Percentiles rank a stretch among this genome's conserved stretches.
Evolutionary conservation across 139 green algal species (phyloP).

Genomic region (Limnomonas spitsbergensis): DNA sequence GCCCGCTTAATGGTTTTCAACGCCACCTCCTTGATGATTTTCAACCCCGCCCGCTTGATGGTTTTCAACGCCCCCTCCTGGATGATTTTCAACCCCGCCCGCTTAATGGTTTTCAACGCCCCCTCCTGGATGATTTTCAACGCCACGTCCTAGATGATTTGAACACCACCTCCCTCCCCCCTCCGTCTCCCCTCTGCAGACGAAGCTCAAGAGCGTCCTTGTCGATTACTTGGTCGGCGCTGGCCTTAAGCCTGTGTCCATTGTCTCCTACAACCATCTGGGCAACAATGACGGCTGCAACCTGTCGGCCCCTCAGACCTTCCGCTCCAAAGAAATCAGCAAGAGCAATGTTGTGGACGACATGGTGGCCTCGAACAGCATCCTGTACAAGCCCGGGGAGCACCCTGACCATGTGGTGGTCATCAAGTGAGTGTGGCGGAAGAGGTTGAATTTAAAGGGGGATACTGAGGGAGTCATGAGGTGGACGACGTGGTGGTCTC

Average conservation of each 20-base stretch:
- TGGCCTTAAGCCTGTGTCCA: constrained; percentile 95
- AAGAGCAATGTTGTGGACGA: constrained; percentile 99
- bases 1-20: too few relatives aligned
- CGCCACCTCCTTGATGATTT: too few relatives aligned
- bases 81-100: too few relatives aligned
- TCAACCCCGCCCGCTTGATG: too few relatives aligned
- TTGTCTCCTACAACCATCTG: constrained; percentile 99
- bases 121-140: too few relatives aligned
- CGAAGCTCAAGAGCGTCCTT: constrained; percentile 97
- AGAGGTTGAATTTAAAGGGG: background rate
- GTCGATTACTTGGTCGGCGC: constrained; percentile 97
- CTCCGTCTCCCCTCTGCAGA: constrained; percentile 59
- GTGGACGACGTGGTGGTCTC: constrained; percentile 97
- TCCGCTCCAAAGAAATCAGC: constrained; percentile 91
- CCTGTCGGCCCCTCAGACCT: constrained; percentile 86
- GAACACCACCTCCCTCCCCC: too few relatives aligned
- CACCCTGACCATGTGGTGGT: constrained; percentile 97
- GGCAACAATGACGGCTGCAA: constrained; percentile 99
- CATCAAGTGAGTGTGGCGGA: constrained; percentile 80
- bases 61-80: too few relatives aligned
- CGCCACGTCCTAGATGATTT: too few relatives aligned
- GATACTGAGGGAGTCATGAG: constrained; percentile 75
- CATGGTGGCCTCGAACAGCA: constrained; percentile 92
- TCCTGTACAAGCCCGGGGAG: constrained; percentile 93
- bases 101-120: too few relatives aligned